Evolutionary conservation across 352 stramenopile species (phyloP).

Genomic region (Globisporangium nunn): DNA sequence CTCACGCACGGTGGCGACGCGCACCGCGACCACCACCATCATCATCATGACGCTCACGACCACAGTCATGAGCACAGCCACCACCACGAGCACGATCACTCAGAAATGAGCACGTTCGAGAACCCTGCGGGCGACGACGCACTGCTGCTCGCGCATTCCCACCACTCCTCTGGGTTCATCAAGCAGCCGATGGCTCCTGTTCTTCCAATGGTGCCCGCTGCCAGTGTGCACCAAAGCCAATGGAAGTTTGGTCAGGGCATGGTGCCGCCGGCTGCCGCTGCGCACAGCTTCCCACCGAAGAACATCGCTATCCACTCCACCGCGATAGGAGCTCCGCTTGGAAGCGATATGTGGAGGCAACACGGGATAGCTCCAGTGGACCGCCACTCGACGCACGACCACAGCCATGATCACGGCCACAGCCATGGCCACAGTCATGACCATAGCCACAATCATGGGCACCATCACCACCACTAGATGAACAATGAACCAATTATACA

Average conservation of each 20-base stretch:
- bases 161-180: slow-evolving; percentile 10
- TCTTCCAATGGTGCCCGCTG: not conserved
- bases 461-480: not conserved
- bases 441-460: slow-evolving; percentile 15
- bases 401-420: slow-evolving; percentile 13
- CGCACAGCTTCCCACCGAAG: too few relatives aligned
- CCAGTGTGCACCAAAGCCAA: not conserved
- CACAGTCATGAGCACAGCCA: slow-evolving; percentile 14
- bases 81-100: slow-evolving; percentile 11
- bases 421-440: not conserved
- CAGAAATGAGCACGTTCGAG: slow-evolving; percentile 52
- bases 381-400: slow-evolving; percentile 21
- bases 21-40: slow-evolving; percentile 12
- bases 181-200: slow-evolving; percentile 4
- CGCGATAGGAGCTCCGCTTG: not conserved
- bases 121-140: slow-evolving; percentile 58
- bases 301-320: too few relatives aligned
- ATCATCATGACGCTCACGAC: slow-evolving; percentile 11
- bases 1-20: slow-evolving; percentile 16
- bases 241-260: not conserved
- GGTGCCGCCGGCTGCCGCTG: not conserved
- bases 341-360: not conserved
- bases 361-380: not conserved
- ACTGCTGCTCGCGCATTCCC: slow-evolving; percentile 5
- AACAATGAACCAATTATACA: too few relatives aligned